phyloP scores from a whole-genome alignment of 352 stramenopile genomes.

The Globisporangium paddicum region DNA sequence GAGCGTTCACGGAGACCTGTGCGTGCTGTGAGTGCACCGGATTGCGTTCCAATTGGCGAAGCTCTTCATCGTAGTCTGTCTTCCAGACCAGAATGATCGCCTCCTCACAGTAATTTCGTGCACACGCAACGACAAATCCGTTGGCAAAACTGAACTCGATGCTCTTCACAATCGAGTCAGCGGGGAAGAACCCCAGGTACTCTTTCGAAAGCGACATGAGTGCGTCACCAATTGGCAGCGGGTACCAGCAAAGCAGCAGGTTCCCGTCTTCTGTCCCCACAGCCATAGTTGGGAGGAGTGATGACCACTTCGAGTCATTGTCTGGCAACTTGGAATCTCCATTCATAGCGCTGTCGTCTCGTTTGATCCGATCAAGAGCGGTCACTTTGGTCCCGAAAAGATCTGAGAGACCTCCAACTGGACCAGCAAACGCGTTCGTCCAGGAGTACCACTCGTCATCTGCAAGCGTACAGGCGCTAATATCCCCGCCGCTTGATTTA shows the following conservation, averaged over 20 bases:
- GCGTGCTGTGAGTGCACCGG: background rate
- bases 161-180: slow-evolving; percentile 32
- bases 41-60: slow-evolving; percentile 31
- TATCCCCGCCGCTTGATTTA: background rate
- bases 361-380: slow-evolving; percentile 35
- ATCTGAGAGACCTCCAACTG: slow-evolving; percentile 40
- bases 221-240: slow-evolving; percentile 34
- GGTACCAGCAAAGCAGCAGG: slow-evolving; percentile 69
- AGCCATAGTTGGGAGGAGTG: slow-evolving; percentile 37
- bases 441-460: slow-evolving; percentile 51
- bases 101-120: slow-evolving; percentile 25
- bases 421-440: slow-evolving; percentile 47
- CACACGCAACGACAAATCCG: slow-evolving; percentile 46
- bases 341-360: slow-evolving; percentile 9
- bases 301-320: slow-evolving; percentile 27
- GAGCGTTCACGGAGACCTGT: background rate
- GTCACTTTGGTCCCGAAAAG: slow-evolving; percentile 26
- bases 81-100: slow-evolving; percentile 60
- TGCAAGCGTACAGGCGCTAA: slow-evolving; percentile 16
- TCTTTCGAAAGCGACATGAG: slow-evolving; percentile 44
- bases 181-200: slow-evolving; percentile 45
- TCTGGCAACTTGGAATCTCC: background rate
- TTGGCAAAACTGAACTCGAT: slow-evolving; percentile 54
- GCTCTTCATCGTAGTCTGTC: slow-evolving; percentile 71
- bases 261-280: slow-evolving; percentile 44